phyloP scores from a whole-genome alignment of 257 asterid genomes.

The Solanum bulbocastanum region DNA sequence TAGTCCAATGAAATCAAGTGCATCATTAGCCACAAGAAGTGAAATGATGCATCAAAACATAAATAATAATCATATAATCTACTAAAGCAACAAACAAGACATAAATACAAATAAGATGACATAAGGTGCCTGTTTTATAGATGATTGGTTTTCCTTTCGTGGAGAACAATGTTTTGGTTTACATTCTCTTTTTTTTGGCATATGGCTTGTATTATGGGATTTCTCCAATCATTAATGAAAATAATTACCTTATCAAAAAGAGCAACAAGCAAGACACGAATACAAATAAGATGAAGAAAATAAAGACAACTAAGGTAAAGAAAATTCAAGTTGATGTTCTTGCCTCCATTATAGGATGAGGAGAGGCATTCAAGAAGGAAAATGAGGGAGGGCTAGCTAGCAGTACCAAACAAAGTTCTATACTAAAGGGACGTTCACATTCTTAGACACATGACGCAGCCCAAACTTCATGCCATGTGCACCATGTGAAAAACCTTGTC shows the following conservation, averaged over 20 bases:
- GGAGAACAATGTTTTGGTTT: background rate
- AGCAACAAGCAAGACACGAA: background rate
- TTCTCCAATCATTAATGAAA: background rate
- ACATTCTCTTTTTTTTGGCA: background rate
- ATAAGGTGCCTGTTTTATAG: background rate
- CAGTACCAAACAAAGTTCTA: background rate
- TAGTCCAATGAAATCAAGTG: conserved; percentile 7
- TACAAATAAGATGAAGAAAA: background rate
- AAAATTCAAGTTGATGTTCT: background rate
- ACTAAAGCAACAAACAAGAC: background rate
- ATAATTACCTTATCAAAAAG: background rate
- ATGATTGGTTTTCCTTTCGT: background rate
- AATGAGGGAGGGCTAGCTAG: background rate
- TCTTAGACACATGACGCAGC: background rate
- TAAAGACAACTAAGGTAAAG: background rate
- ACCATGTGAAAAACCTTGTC: background rate
- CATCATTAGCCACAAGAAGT: background rate
- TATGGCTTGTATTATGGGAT: background rate
- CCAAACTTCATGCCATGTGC: background rate
- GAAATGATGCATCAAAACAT: background rate
- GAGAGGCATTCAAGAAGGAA: background rate
- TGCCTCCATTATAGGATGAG: background rate
- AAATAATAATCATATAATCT: background rate
- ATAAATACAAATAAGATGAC: background rate
- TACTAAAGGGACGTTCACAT: background rate